Evolutionary conservation across 73 alveolate species (phyloP), one percentile per base, ranked within the genome.

Genomic region (Halteria grandinella): DNA sequence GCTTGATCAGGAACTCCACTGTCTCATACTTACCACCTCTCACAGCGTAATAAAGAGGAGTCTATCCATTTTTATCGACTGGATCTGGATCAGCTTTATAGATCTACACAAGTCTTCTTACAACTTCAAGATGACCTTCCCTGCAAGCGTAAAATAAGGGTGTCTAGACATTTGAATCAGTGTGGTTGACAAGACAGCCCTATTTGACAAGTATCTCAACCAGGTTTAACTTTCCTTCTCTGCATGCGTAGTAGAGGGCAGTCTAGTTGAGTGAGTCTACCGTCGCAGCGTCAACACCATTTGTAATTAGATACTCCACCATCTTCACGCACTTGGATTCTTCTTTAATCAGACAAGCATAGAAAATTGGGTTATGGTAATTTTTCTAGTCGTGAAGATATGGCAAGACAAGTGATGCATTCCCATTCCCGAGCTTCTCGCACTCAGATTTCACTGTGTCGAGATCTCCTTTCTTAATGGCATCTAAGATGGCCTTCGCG

Each of bases 81-180:
- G 73, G 54, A 15, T 83, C 79, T 36, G 37, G 31, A 29, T 69
- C 77, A 1, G 91, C 83, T n/a, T 89, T 91, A 33, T 37, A 34
- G 31, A 28, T 10, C 10, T 41, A 15, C 2, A 60, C 66, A 0
- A 84, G 89, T 28, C 4, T 28, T n/a, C 37, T 60, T 6, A 55
- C 18, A 0, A 63, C 47, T 17, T 63, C 79, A 27, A 33, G 54
- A 76, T 94, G 91, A 51, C 98, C 97, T 69, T 94, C 99, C 63
- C 98, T 73, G 0, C 97, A 91, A 48, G 97, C 90, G 66, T 96
- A 96, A 70, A 86, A 96, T 25, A 96, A 78, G 28, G 97, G 92
- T 21, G 97, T 93, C 69, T 95, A 86, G 4, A 93, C 93, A 71
- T 91, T 74, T 15, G 86, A 52, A 87, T 94, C 99, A 21, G 64